Evolutionary conservation across 805 yeast species (phyloP).

Genomic region (Zygotorulaspora chibaensis): DNA sequence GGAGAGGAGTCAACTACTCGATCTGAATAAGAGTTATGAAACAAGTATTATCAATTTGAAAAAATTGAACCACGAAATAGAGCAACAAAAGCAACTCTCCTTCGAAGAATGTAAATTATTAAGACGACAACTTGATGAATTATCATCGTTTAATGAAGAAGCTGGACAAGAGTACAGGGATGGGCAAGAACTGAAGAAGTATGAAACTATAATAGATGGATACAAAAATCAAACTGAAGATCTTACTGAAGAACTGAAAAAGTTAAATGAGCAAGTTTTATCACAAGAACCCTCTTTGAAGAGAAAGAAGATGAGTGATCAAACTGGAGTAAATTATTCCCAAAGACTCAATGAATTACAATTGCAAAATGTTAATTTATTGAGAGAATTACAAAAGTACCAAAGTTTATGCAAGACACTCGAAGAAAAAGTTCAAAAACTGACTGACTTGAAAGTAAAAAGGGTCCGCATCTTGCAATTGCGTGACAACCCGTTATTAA

Average conservation of each 20-base stretch:
- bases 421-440: slow-evolving; percentile 37
- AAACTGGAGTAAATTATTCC: slow-evolving; percentile 27
- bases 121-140: slow-evolving; percentile 50
- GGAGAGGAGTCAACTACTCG: slow-evolving; percentile 38
- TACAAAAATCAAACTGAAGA: slow-evolving; percentile 50
- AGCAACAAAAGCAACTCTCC: slow-evolving; percentile 50
- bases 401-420: slow-evolving; percentile 37
- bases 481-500: slow-evolving; percentile 58
- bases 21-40: slow-evolving; percentile 27
- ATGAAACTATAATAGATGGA: slow-evolving; percentile 45
- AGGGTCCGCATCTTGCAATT: slow-evolving; percentile 55
- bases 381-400: slow-evolving; percentile 36
- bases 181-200: slow-evolving; percentile 8
- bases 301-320: slow-evolving; percentile 31
- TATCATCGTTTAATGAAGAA: slow-evolving; percentile 31
- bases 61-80: slow-evolving; percentile 41
- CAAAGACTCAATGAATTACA: slow-evolving; percentile 37
- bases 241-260: slow-evolving; percentile 38
- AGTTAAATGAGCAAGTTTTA: slow-evolving; percentile 29
- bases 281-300: slow-evolving; percentile 15
- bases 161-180: slow-evolving; percentile 20
- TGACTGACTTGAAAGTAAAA: slow-evolving; percentile 36
- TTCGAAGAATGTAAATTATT: slow-evolving; percentile 55
- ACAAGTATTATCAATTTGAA: slow-evolving; percentile 28
- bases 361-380: slow-evolving; percentile 39